Percentiles rank a stretch among this genome's conserved stretches.
phyloP scores from a whole-genome alignment of 768 basidiomycete species.

The Kwoniella sp. region DNA sequence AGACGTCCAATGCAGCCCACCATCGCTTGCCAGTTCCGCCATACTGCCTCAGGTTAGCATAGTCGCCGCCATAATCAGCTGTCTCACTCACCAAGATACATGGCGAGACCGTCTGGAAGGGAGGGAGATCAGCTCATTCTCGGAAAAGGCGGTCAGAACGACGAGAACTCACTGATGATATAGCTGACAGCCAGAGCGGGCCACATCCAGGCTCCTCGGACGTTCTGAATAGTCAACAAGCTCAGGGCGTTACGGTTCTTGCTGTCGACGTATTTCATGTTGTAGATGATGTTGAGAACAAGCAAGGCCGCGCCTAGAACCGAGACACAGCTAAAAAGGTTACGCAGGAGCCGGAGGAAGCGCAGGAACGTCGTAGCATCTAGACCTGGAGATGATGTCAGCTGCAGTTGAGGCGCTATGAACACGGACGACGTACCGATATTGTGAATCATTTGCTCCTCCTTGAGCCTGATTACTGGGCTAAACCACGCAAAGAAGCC shows the following conservation, averaged over 20 bases:
- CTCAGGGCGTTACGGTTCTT: slow-evolving; percentile 52
- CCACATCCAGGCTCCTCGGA: slow-evolving; percentile 67
- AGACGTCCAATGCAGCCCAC: slow-evolving; percentile 18
- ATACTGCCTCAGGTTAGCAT: slow-evolving; percentile 22
- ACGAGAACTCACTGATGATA: slow-evolving; percentile 58
- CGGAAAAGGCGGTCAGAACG: neutral
- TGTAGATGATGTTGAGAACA: slow-evolving; percentile 79
- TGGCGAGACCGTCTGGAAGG: slow-evolving; percentile 25
- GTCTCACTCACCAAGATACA: slow-evolving; percentile 31
- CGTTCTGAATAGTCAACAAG: slow-evolving; percentile 75
- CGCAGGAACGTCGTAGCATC: slow-evolving; percentile 91
- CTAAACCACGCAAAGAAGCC: slow-evolving; percentile 85
- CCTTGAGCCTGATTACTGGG: slow-evolving; percentile 74
- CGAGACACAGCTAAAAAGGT: slow-evolving; percentile 43
- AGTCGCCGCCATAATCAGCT: neutral
- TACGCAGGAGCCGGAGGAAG: slow-evolving; percentile 77
- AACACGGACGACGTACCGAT: slow-evolving; percentile 38
- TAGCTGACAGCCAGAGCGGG: slow-evolving; percentile 81
- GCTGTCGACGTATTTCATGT: slow-evolving; percentile 61
- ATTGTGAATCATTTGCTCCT: slow-evolving; percentile 69
- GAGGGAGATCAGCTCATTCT: slow-evolving; percentile 4
- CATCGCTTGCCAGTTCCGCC: slow-evolving; percentile 56
- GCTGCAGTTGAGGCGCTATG: neutral
- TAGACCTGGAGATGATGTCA: slow-evolving; percentile 60
- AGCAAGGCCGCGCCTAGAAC: slow-evolving; percentile 57